Evolutionary conservation across 441 rosid genomes (phyloP), one percentile per base, ranked within the genome.

Genomic region (Omphalea diandra): DNA sequence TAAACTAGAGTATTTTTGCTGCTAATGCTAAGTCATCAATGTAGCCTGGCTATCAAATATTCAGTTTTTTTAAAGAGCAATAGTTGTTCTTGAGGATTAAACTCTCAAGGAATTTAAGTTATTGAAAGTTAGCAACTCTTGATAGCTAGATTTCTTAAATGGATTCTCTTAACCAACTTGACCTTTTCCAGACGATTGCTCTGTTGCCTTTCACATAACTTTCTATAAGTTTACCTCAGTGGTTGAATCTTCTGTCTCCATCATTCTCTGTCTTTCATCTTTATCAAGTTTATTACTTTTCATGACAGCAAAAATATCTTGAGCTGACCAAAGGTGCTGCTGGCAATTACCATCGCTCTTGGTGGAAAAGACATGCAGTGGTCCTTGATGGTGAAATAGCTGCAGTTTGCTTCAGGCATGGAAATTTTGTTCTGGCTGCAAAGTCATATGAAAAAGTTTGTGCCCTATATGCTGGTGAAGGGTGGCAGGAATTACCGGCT

Each of bases 281-380:
- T 64, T 74, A 52, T 77, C 46, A 64, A 56, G 32, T 33, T 20
- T 52, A 61, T 72, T 56, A 72, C 66, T 83, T 67, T 65, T 79
- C 63, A 63, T 85, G 83, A 79, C 90, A 93, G 99, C 72, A 85
- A 81, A 93, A 93, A 69, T 96, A 93, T 78, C 89, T 96, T 74
- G 89, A 81, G 73, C 86, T 93, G 63, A 91, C 96, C 53, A 93
- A 90, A 88, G 99, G 97, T 75, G 99, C 99, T 75, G 98, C 99
- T 35, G 87, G 88, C 65, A 93, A 96, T 75, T 96, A 88, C 83
- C 97, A 96, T 85, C 90, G 73, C 61, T 96, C 98, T 65, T 96
- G 97, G 97, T 96, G 99, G 99, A 93, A 90, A 87, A 86, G 99
- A 78, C 98, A 96, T 81, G 98, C 97, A 58, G 98, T 96, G 74